Conservation (phyloP, 1,284 basidiomycete species). For the Ustilago loliicola region DNA sequence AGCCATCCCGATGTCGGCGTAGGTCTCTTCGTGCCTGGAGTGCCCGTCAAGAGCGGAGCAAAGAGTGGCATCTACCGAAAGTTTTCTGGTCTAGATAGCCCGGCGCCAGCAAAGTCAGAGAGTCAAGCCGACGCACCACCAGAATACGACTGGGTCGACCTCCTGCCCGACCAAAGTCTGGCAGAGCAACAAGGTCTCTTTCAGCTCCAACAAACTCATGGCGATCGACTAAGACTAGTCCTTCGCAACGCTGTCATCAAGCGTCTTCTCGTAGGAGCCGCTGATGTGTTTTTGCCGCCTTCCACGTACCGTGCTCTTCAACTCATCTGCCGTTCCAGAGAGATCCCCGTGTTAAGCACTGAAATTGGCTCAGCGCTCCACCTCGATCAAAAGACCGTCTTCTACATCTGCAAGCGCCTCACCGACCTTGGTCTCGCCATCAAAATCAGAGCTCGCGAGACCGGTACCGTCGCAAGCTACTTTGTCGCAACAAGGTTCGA, state of each 20-base stretch:
- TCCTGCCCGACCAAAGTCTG: conserved; percentile 28
- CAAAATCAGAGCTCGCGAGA: conserved; percentile 61
- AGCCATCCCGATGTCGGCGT: conserved; percentile 80
- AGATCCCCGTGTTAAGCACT: conserved; percentile 81
- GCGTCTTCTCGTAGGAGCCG: conserved; percentile 83
- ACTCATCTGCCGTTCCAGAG: conserved; percentile 82
- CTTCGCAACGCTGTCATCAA: conserved; percentile 81
- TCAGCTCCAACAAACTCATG: conserved; percentile 71
- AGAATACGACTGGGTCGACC: conserved; percentile 36
- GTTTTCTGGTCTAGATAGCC: conserved; percentile 9
- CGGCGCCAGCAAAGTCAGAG: conserved; percentile 12
- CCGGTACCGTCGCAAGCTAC: conserved; percentile 53
- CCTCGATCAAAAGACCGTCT: conserved; percentile 89
- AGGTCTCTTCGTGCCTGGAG: conserved; percentile 71
- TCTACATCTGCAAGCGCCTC: conserved; percentile 72
- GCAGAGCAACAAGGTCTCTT: conserved; percentile 63
- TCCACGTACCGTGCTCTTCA: conserved; percentile 89
- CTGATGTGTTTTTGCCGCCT: conserved; percentile 80
- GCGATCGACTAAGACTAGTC: conserved; percentile 78
- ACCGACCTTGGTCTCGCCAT: conserved; percentile 43
- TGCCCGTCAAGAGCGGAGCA: conserved; percentile 19
- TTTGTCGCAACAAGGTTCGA: conserved; percentile 49
- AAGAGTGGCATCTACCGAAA: conserved; percentile 25
- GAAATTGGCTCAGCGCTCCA: conserved; percentile 82
- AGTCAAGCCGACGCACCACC: neutral